Base-by-base conservation (phyloP, 345 rosid species). In the Orychophragmus violaceus region DNA sequence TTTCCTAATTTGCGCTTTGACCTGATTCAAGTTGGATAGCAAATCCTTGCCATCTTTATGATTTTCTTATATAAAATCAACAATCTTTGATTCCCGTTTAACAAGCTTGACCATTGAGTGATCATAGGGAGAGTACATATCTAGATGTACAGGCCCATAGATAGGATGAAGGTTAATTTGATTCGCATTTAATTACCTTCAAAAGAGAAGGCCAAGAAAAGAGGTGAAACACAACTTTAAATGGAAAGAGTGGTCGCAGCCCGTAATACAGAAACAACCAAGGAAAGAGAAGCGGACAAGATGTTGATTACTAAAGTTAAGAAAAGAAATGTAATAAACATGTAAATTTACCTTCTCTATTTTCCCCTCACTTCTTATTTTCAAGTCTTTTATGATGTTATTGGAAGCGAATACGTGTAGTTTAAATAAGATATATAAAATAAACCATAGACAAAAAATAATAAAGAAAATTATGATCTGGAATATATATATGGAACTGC, bases 1-100 rank as follows among this genome's bases (percentile, higher is more conserved):
- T 69, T 78, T 61, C n/a, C 85, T 89, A 72, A 86, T 84, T 83
- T 88, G 84, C 79, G 28, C 77, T 68, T 74, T 82, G 60, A 88
- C 80, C 70, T 79, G 84, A 74, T 79, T 81, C 61, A 90, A 65
- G 74, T 84, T 83, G 53, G 59, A 28, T n/a, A 71, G 52, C 76
- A 89, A 79, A 77, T 76, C 79, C 61, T 78, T 83, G 62, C 68
- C 74, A 46, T 82, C 85, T 59, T 79, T 85, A 32, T 55, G 64
- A 39, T 66, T 75, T 57, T 79, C 79, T 92, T 82, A 74, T 30
- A 48, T 27, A 10, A 46, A 64, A 49, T 37, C 36, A 49, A 51
- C 50, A 30, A 39, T 32, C 32, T 13, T 32, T 11, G 17, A 33
- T 16, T 23, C 30, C 53, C 42, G n/a, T 22, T 21, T 10, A 22